Base-by-base conservation (phyloP, 208 protist species). In the Wallacemonas collosoma region DNA sequence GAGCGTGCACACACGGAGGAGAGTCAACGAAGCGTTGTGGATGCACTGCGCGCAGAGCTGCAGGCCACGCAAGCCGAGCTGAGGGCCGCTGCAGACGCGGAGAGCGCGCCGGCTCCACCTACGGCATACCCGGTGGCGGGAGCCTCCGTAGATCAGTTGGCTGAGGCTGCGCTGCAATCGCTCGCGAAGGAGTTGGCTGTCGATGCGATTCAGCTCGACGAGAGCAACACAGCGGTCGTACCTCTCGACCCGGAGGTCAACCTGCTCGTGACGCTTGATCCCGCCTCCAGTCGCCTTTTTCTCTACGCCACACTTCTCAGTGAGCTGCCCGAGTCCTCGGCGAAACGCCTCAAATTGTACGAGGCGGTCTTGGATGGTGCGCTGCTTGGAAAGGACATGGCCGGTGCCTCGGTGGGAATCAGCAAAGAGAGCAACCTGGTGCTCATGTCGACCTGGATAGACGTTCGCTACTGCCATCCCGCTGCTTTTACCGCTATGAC, bases 351-450 rank as follows among this genome's bases (percentile, higher is more conserved):
- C 57, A 47, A 60, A 62, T 72, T 97, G 40, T 97, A 93, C 77
- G 87, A 94, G 61, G 56, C 65, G 57, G 75, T 95, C 2, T 70
- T 97, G 36, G 75, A 95, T 53, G 90, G 89, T 9, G 81, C 90
- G 40, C 65, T 95, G 12, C 82, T 97, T 0, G 89, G 93, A 2
- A 81, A 86, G 53, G 89, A 93, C 43, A 95, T 89, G 78, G 85
- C 90, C 3, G 90, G 90, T 7, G 88, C 83, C 2, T 83, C 84
- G 4, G 86, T 95, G 3, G 89, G 93, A 2, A 66, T 97, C 35
- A 91, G 86, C 64, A 62, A 55, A 35, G 76, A 87, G 65, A 83
- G 88, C 54, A 73, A 88, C 40, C 75, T 95, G 1, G 71, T 95
- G 2, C 76, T 97, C 26, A 89, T 97, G 81, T 81, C 85, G 72